Base-by-base conservation (phyloP, 1,139 yeast species). In the Candida sp. region DNA sequence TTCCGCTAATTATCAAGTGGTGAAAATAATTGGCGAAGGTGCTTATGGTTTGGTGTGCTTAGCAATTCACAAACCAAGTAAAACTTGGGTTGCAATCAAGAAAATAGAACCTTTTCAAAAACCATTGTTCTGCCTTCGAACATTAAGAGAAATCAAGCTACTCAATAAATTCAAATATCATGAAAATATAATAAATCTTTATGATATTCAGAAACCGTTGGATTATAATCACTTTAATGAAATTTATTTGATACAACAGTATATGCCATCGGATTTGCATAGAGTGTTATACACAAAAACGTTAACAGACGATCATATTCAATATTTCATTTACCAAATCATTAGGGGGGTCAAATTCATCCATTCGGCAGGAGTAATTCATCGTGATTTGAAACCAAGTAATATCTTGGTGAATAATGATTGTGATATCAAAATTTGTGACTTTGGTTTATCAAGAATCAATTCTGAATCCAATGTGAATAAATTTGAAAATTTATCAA, bases 21-120 rank as follows among this genome's bases (percentile, higher is more conserved):
- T 83, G 36, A 47, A 87, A 54, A 81, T 91, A 15, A 87, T 89
- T 11, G 99, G 99, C 5, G 97, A 91, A 63, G 99, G 99, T n/a
- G 99, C 99, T 1, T 93, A 93, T 58, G 99, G 99, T 4, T 81
- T 93, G 12, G 99, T 93, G 21, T 91, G 98, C 58, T 84, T 95
- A 22, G 99, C 98, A 0, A 68, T 85, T 15, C 96, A 93, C 65
- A 79, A 81, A 55, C 97, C 98, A 4, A 80, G 95, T 5, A 84
- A 85, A 47, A 95, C 88, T 52, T 84, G 84, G 55, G 98, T 95
- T 19, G 99, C 99, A 42, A 91, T 93, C 56, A 93, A 93, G 67
- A 91, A 89, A 68, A 89, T 93, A 46, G 88, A 87, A 55, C 98
- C 98, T 5, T 93, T 93, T 64, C 96, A 88, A 56, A 78, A 96